phyloP scores from a whole-genome alignment of 441 rosid species.

The Brassica balearica region DNA sequence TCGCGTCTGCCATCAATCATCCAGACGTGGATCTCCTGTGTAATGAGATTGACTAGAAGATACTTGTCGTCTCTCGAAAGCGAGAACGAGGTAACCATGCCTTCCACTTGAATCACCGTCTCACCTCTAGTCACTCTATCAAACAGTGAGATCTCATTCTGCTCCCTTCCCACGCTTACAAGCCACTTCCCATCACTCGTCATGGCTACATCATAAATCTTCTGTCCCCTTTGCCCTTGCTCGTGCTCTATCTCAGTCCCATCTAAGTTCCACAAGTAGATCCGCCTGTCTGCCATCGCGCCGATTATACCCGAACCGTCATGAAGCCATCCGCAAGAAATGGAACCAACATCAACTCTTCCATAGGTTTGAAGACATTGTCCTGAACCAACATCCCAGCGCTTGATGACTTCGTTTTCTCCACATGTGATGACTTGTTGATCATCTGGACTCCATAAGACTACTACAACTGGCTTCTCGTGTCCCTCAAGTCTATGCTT shows the following conservation, averaged over 20 bases:
- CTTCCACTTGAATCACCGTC: constrained; percentile 55
- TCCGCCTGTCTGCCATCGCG: constrained; percentile 54
- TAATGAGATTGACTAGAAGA: constrained; percentile 47
- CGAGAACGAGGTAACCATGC: constrained; percentile 65
- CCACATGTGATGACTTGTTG: constrained; percentile 66
- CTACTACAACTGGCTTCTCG: constrained; percentile 57
- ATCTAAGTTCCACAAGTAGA: constrained; percentile 60
- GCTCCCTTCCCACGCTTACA: constrained; percentile 58
- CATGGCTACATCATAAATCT: constrained; percentile 55
- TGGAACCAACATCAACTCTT: constrained; percentile 41
- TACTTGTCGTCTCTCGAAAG: constrained; percentile 62
- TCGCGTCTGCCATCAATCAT: neutral
- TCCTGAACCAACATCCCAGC: constrained; percentile 63
- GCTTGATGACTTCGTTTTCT: constrained; percentile 52
- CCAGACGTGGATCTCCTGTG: neutral
- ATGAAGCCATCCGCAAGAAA: constrained; percentile 68
- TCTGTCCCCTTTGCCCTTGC: constrained; percentile 30
- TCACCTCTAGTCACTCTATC: constrained; percentile 58
- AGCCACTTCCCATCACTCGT: constrained; percentile 68
- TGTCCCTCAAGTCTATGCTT: constrained; percentile 67
- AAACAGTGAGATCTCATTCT: constrained; percentile 53
- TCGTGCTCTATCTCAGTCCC: constrained; percentile 61
- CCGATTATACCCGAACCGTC: constrained; percentile 54
- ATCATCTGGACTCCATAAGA: constrained; percentile 67
- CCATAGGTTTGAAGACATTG: constrained; percentile 43